Base-by-base conservation (phyloP, 331 rosid species). In the Acacia pycnantha region DNA sequence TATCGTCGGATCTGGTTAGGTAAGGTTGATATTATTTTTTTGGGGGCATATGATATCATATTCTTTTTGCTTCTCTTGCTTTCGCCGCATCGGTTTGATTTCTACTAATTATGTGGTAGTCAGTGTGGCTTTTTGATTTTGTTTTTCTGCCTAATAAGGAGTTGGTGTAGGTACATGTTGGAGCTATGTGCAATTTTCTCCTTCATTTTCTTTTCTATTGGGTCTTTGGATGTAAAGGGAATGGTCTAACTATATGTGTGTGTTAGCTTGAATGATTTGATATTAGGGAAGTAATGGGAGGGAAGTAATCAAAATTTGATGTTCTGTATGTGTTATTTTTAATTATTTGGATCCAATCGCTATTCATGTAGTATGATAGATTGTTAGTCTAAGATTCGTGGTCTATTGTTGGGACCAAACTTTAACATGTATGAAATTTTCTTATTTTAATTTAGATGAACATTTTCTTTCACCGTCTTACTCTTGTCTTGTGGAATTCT, bases 1-100 rank as follows among this genome's bases (percentile, higher is more conserved):
- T 74, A 91, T 93, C 67, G 94, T 91, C 1, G 95, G 95, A 81
- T 91, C 97, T 66, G 80, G 82, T 80, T 92, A 90, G 93, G 90
- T 91, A 77, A 22, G 14, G 0, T 26, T 71, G 14, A 4, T 11
- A n/a, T n/a, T n/a, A n/a, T 31, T 54, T 2, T 44, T 10, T n/a
- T 31, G 3, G 0, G 8, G 8, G 41, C 8, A 37, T 37, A 37
- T 37, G 41, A 37, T 37, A 1, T 9, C 48, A 33, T 65, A 19
- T 47, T 18, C 12, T 24, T 15, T 3, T 82, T 76, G 12, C 27
- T 56, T 26, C 40, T 29, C 21, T 31, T 4, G 7, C 9, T 77
- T 74, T 21, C 26, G 48, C 10, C 61, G 13, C 6, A 64, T 72
- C 41, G 15, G 27, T 48, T 72, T 27, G 56, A 14, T 43, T 70